phyloP scores from a whole-genome alignment of 805 yeast species.

The Metschnikowia noctiluminum region DNA sequence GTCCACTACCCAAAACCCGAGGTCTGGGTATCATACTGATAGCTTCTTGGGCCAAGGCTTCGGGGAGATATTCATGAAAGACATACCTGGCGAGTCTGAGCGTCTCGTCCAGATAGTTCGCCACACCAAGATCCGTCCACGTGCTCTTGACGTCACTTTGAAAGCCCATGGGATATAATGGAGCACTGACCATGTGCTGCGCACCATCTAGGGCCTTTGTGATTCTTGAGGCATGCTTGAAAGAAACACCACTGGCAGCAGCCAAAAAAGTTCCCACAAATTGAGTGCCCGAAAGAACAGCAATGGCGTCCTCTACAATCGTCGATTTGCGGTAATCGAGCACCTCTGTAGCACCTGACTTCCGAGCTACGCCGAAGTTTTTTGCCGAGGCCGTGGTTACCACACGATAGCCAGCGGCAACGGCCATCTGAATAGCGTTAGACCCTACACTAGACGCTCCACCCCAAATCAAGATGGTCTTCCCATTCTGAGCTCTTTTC shows the following conservation, averaged over 20 bases:
- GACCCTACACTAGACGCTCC: constrained; percentile 13
- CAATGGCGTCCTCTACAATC: constrained; percentile 2
- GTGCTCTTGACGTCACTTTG: constrained; percentile 1
- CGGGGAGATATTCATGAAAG: constrained; percentile 4
- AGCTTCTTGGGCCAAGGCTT: constrained; percentile 1
- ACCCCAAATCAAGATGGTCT: constrained; percentile 12
- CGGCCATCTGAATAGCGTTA: constrained; percentile 13
- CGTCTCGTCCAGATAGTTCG: constrained; percentile 3
- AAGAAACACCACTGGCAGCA: constrained; percentile 10
- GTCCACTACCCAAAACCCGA: constrained; percentile 4
- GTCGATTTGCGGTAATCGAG: constrained; percentile 7
- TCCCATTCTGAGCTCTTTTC: not conserved
- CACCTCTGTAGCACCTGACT: constrained; percentile 8
- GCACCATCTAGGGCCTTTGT: constrained; percentile 1
- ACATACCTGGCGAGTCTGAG: not conserved
- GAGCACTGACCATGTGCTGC: constrained; percentile 6
- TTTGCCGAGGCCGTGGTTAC: constrained; percentile 9
- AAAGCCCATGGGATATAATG: constrained; percentile 7
- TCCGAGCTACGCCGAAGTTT: constrained; percentile 4
- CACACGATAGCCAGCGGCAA: constrained; percentile 11
- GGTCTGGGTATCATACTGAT: constrained; percentile 3
- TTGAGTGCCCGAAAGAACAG: constrained; percentile 4
- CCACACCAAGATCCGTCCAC: constrained; percentile 8
- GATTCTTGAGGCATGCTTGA: constrained; percentile 5
- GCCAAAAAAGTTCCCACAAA: constrained; percentile 12